Evolutionary conservation across 2,329 filamentous ascomycete genomes (phyloP), one percentile per base, ranked within the genome.

Genomic region (Trichophyton benhamiae): DNA sequence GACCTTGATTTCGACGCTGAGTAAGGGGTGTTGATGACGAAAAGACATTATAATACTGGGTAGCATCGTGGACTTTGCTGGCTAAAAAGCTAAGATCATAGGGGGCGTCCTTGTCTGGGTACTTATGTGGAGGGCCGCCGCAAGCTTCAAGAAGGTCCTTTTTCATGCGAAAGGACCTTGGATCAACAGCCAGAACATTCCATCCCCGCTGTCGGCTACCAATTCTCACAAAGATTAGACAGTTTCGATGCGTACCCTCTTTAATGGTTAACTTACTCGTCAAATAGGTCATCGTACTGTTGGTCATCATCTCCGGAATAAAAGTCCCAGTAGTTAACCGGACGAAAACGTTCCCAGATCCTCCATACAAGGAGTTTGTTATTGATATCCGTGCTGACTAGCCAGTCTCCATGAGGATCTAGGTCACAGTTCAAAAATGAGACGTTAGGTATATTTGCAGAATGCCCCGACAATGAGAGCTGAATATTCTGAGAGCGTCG

Each of bases 381-480:
- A 41, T 75, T 68, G 53, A 86, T 83, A 64, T 82, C 80, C 9
- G 79, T 81, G 60, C 80, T 82, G 30, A 82, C 69, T 59, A 86
- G 77, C 79, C 80, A 85, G 59, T 75, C 73, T 3, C 80, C 83
- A 27, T 77, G 72, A 0, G 77, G 75, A 65, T 85, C 83, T 46
- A 81, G 72, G 15, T 78, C 78, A 42, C 76, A 82, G 64, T 85
- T 85, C 63, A 82, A 77, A 67, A 86, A 86, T 0, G 77, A 75
- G 20, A 86, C 75, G 53, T 75, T 76, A 1, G 83, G 83, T 17
- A 86, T 82, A 65, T 86, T 86, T 7, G 72, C 67, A 22, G 67
- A 67, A 66, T 79, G 77, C 2, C 75, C 76, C 8, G 63, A 67
- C 44, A 78, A 75, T 13, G 69, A 74, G 46, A 78, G 67, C 44